Conservation (phyloP, 352 stramenopile genomes). For the Paralagenidium karlingii region DNA sequence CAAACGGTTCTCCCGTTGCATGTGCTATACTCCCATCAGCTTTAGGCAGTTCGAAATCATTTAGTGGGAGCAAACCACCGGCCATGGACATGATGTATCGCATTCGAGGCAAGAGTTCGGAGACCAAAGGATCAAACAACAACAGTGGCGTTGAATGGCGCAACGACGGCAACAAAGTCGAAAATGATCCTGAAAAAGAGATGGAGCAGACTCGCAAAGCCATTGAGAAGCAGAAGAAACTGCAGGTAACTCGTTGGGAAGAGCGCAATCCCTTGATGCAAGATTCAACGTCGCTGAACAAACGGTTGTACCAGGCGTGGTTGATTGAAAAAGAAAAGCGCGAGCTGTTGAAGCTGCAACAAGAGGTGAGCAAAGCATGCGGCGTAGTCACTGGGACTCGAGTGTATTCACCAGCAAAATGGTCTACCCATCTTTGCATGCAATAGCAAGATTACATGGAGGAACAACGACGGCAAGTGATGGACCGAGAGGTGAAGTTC, state of each 20-base stretch:
- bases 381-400: too few relatives aligned
- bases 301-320: too few relatives aligned
- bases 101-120: conserved; percentile 13
- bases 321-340: conserved; percentile 81
- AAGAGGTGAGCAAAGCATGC: too few relatives aligned
- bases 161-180: conserved; percentile 18
- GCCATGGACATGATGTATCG: conserved; percentile 44
- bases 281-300: too few relatives aligned
- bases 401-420: too few relatives aligned
- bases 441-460: conserved; percentile 60
- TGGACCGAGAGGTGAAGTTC: conserved; percentile 71
- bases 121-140: conserved; percentile 5
- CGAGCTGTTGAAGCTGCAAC: conserved; percentile 67
- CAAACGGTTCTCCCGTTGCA: too few relatives aligned
- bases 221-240: conserved; percentile 83
- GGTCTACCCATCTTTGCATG: too few relatives aligned
- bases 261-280: too few relatives aligned
- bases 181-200: conserved; percentile 40
- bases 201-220: conserved; percentile 58
- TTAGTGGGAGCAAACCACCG: background rate
- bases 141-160: conserved; percentile 24
- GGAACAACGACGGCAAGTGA: conserved; percentile 39
- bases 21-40: too few relatives aligned
- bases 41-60: too few relatives aligned
- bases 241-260: too few relatives aligned